Percentiles rank a stretch among this genome's conserved stretches.
phyloP scores from a whole-genome alignment of 73 alveolate species.

The Paraurostyla sp. region DNA sequence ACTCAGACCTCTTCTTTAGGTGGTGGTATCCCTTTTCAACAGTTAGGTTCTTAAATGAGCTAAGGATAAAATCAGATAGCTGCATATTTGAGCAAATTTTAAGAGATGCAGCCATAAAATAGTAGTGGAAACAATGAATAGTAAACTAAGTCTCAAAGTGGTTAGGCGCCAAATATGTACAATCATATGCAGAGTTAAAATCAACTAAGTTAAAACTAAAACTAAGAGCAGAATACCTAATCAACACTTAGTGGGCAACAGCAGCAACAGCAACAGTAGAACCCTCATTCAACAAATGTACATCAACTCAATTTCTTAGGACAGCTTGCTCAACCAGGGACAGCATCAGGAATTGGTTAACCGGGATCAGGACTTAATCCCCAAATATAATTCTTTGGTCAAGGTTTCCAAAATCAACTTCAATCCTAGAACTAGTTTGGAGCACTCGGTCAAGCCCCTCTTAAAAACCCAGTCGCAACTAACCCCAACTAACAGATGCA shows the following conservation, averaged over 20 bases:
- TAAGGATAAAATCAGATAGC: conserved; percentile 16
- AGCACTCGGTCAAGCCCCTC: not conserved
- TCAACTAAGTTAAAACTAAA: not conserved
- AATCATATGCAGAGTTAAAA: not conserved
- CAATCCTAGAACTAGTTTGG: not conserved
- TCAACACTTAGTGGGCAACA: too few relatives aligned
- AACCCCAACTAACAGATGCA: not conserved
- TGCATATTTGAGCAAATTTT: conserved; percentile 11
- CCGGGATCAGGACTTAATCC: not conserved
- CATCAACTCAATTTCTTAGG: conserved; percentile 52
- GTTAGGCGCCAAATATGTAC: not conserved
- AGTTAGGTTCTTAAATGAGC: conserved; percentile 19
- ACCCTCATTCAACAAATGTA: not conserved
- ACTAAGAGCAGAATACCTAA: not conserved
- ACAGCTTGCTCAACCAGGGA: not conserved
- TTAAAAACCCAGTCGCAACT: not conserved
- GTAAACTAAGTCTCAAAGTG: not conserved
- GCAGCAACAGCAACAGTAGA: not conserved
- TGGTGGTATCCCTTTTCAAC: not conserved
- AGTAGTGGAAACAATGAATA: not conserved
- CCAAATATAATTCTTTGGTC: not conserved
- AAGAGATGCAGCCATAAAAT: conserved; percentile 25
- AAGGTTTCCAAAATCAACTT: not conserved
- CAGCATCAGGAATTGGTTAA: not conserved
- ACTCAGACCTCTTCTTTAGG: not conserved